These are phyloP conservation scores for Suillus paluster DNA, from an alignment of 768 basidiomycete genomes.

Conservation along the genomic window DNA sequence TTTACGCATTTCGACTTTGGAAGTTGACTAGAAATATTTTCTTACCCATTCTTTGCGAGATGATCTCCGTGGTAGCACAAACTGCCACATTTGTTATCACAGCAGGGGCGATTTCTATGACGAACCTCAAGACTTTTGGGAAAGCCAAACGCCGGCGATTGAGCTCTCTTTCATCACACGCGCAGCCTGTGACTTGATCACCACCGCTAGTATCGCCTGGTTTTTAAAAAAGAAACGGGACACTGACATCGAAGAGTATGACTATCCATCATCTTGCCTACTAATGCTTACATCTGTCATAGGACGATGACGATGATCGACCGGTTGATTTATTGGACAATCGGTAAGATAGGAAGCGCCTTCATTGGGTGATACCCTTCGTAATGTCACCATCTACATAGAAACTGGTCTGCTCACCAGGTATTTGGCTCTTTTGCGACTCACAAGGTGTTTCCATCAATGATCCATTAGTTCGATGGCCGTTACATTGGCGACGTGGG, in stretches of 20 bases:
- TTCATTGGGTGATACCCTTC: not conserved
- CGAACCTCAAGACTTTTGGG: not conserved
- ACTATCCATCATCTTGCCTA: no score
- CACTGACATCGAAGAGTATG: no score
- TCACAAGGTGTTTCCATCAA: no score
- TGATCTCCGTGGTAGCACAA: not conserved
- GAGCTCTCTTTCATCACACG: not conserved
- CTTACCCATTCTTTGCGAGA: not conserved
- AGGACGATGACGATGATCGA: no score
- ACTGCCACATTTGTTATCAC: not conserved
- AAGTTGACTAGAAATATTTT: not conserved
- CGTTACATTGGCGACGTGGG: no score
- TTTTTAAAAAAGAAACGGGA: slow-evolving; percentile 1
- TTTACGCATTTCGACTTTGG: slow-evolving; percentile 6
- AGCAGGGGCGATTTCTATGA: not conserved
- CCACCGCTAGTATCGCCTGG: slow-evolving; percentile 3
- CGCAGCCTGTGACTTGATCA: slow-evolving; percentile 2
- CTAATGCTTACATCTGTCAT: no score
- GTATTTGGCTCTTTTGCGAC: not conserved
- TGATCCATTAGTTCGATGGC: no score
- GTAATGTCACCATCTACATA: not conserved
- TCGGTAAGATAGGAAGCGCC: no score
- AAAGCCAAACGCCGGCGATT: not conserved
- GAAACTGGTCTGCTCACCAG: not conserved
- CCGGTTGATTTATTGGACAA: no score